phyloP scores from a whole-genome alignment of 345 rosid genomes.

The Salix arbutifolia region DNA sequence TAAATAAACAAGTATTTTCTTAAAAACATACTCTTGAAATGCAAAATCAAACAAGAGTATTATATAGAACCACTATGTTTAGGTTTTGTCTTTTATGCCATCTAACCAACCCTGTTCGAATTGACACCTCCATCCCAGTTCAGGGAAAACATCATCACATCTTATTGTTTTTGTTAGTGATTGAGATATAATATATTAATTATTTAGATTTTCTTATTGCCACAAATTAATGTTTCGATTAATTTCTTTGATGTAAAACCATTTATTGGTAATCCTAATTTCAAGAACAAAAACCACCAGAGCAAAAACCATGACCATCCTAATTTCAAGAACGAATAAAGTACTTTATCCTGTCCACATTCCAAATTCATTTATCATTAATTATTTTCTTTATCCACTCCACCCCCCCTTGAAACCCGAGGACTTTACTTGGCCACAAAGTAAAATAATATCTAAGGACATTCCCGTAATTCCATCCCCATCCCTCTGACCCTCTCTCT shows the following conservation, averaged over 20 bases:
- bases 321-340: neutral
- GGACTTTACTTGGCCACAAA: conserved; percentile 11
- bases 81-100: too few relatives aligned
- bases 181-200: too few relatives aligned
- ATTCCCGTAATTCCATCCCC: conserved; percentile 19
- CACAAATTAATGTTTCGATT: too few relatives aligned
- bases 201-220: too few relatives aligned
- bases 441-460: conserved; percentile 3
- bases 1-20: too few relatives aligned
- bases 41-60: too few relatives aligned
- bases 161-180: neutral
- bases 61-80: too few relatives aligned
- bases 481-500: neutral
- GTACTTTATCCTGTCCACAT: neutral
- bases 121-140: neutral
- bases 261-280: too few relatives aligned
- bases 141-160: neutral
- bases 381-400: neutral
- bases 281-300: too few relatives aligned
- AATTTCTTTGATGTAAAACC: too few relatives aligned
- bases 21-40: too few relatives aligned
- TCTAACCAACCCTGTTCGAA: neutral
- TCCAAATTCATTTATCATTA: neutral
- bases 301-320: too few relatives aligned
- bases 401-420: neutral